These are phyloP conservation scores for Ceratobasidium sp. DNA, from an alignment of 1,284 basidiomycete genomes.

Conservation along the genomic window DNA sequence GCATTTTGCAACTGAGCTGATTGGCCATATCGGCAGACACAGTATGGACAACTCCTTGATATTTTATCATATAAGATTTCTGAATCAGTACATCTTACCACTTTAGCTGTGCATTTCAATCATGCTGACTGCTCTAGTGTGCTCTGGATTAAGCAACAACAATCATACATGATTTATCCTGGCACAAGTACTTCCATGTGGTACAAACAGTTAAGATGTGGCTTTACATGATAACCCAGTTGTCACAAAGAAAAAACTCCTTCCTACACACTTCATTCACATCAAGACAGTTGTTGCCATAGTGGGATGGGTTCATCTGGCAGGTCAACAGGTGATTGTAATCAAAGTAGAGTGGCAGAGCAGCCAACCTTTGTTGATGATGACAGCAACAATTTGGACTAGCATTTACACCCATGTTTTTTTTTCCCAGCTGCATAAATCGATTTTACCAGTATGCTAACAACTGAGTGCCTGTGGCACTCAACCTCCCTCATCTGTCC, in stretches of 20 bases:
- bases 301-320: conserved; percentile 2
- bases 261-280: conserved; percentile 3
- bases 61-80: conserved; percentile 6
- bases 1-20: background rate
- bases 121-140: background rate
- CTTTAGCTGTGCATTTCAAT: background rate
- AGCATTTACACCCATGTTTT: too few relatives aligned
- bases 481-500: too few relatives aligned
- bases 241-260: background rate
- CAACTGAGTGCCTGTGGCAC: too few relatives aligned
- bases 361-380: conserved; percentile 16
- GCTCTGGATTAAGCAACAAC: background rate
- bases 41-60: conserved; percentile 17
- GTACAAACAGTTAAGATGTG: conserved; percentile 12
- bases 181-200: background rate
- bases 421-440: too few relatives aligned
- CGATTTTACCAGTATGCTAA: too few relatives aligned
- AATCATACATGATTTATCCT: conserved; percentile 12
- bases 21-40: background rate
- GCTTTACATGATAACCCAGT: background rate
- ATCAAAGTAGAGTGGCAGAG: background rate
- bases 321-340: conserved; percentile 13
- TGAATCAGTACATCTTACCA: background rate
- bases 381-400: too few relatives aligned
- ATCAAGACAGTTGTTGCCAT: background rate